phyloP scores from a whole-genome alignment of 129 eudicot genomes.

The Cynara cardunculus region DNA sequence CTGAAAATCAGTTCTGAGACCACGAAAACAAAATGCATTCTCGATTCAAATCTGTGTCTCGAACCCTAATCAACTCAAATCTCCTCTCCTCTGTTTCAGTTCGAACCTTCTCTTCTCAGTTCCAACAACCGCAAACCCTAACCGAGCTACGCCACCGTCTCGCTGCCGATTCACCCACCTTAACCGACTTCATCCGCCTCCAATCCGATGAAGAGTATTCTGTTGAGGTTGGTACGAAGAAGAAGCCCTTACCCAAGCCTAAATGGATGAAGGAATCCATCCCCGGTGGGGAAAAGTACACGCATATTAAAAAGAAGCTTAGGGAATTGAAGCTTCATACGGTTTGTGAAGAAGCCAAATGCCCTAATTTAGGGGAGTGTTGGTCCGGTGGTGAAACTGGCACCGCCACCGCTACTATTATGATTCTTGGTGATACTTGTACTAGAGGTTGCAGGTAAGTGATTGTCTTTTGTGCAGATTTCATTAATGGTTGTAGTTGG shows the following conservation, averaged over 20 bases:
- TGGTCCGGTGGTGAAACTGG: constrained; percentile 99
- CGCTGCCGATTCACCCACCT: constrained; percentile 59
- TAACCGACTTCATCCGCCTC: constrained; percentile 54
- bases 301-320: constrained; percentile 68
- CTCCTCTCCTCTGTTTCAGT: constrained; percentile 32
- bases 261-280: constrained; percentile 97
- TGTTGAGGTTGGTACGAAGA: constrained; percentile 91
- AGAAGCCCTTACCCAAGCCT: constrained; percentile 91
- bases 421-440: constrained; percentile 98
- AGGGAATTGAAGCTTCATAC: constrained; percentile 82
- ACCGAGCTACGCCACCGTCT: constrained; percentile 81
- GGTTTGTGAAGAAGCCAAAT: constrained; percentile 92
- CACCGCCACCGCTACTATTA: constrained; percentile 96
- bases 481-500: neutral
- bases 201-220: constrained; percentile 53
- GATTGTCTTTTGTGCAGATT: neutral
- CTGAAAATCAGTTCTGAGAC: neutral
- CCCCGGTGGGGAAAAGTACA: constrained; percentile 85
- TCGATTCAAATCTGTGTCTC: constrained; percentile 32
- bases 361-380: constrained; percentile 97
- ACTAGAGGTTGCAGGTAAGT: constrained; percentile 91
- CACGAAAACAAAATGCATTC: constrained; percentile 32
- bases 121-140: constrained; percentile 56
- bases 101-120: constrained; percentile 35
- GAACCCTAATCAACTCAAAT: constrained; percentile 41